These are phyloP conservation scores for Trametes sanguinea DNA, from an alignment of 768 basidiomycete genomes.

Conservation along the genomic window DNA sequence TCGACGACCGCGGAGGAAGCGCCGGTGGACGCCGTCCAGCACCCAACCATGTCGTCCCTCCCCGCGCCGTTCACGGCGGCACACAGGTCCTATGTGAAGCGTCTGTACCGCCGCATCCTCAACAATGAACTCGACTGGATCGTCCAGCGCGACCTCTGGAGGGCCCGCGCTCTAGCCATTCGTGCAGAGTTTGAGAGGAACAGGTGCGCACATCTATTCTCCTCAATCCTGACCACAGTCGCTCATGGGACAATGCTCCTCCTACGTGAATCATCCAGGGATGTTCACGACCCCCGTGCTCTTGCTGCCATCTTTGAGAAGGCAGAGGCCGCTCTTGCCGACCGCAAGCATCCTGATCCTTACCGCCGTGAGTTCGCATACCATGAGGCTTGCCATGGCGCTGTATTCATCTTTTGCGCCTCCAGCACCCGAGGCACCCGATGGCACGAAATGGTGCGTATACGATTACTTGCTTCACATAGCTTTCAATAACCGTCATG, in stretches of 20 bases:
- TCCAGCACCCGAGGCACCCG: constrained; percentile 78
- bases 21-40: constrained; percentile 8
- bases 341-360: constrained; percentile 83
- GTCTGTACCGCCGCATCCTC: constrained; percentile 85
- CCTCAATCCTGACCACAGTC: neutral
- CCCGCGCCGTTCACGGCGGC: constrained; percentile 65
- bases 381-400: neutral
- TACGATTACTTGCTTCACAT: neutral
- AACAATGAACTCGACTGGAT: constrained; percentile 91
- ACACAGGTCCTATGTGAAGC: constrained; percentile 86
- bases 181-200: constrained; percentile 93
- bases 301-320: constrained; percentile 75
- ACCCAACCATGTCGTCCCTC: constrained; percentile 25
- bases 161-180: constrained; percentile 80
- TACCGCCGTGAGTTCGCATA: constrained; percentile 75
- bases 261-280: constrained; percentile 41
- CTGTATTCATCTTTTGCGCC: neutral
- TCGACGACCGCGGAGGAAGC: neutral
- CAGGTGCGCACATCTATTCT: constrained; percentile 53
- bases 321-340: constrained; percentile 74
- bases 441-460: constrained; percentile 94
- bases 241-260: neutral
- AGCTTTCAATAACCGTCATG: neutral
- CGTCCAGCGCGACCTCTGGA: constrained; percentile 83
- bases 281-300: constrained; percentile 83